Evolutionary conservation across 2,329 filamentous ascomycete genomes (phyloP), one percentile per base, ranked within the genome.

Genomic region (Chrysoporthe deuterocubensis): DNA sequence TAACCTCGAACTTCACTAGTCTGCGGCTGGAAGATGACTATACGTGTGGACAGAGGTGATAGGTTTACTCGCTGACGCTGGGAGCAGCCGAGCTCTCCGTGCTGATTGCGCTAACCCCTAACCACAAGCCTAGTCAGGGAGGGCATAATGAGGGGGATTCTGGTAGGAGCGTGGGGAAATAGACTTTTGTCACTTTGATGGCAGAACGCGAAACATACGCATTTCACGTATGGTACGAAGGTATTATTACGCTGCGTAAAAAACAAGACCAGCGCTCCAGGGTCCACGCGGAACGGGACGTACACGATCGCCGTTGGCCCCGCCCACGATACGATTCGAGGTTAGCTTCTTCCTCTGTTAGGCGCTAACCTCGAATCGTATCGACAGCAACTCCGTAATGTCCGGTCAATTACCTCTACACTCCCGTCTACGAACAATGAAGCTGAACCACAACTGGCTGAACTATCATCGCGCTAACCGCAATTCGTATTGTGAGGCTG

Each of bases 341-440:
- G 57, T 60, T 60, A 60, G 57, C 37, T n/a, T 21, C n/a, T n/a
- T 54, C 50, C 26, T n/a, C 50, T 54, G 9, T 11, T 13, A 43
- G 37, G 40, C 37, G 57, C 57, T 60, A 60, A 60, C 57, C 57
- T 60, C 40, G 37, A 42, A 26, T 60, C 57, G 57, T 60, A 60
- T 43, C 9, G 34, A 60, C 16, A 32, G 40, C 50, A 54, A 34
- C 9, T 54, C 50, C 26, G 13, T 34, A 16, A 16, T 7, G 13
- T 16, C 50, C 26, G 37, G 37, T 40, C 37, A 9, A 40, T 32
- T 34, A 32, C 16, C 4, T 54, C 50, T 21, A 3, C 48, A 26
- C 21, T 32, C 3, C 3, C 48, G 8, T 52, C 21, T 26, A 32
- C 26, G 26, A 5, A 54, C 50, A 54, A 54, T 3, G 21, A 32